Percentiles rank a stretch among this genome's conserved stretches.
Evolutionary conservation across 1,139 yeast species (phyloP).

Genomic region (Lodderomyces elongisporus): DNA sequence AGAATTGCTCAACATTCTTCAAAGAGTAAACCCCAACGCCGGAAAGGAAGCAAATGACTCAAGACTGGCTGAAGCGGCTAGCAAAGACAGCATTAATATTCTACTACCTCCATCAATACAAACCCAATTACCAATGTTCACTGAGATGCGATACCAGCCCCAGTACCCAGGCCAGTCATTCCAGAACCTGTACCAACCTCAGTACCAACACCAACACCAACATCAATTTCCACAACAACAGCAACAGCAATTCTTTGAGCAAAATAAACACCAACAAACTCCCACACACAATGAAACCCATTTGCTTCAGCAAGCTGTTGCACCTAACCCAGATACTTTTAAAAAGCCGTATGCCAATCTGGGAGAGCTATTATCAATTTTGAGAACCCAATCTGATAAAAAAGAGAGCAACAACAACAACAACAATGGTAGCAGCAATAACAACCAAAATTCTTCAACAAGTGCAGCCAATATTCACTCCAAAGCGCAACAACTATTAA

Average conservation of each 20-base stretch:
- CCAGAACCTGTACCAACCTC: not conserved
- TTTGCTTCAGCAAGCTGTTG: slow-evolving; percentile 6
- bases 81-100: not conserved
- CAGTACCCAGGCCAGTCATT: not conserved
- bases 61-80: not conserved
- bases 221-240: slow-evolving; percentile 4
- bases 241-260: slow-evolving; percentile 1
- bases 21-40: slow-evolving; percentile 31
- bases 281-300: slow-evolving; percentile 2
- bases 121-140: not conserved
- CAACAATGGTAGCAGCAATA: too few species aligned
- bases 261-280: not conserved
- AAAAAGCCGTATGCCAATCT: slow-evolving; percentile 44
- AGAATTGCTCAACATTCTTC: slow-evolving; percentile 62
- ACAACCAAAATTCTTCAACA: slow-evolving; percentile 10
- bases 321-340: slow-evolving; percentile 41
- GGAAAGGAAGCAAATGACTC: not conserved
- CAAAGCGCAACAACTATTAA: slow-evolving; percentile 37
- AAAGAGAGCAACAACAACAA: too few species aligned
- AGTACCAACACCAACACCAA: slow-evolving; percentile 3
- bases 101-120: not conserved
- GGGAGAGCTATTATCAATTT: slow-evolving; percentile 48
- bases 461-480: slow-evolving; percentile 27
- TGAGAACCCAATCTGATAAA: slow-evolving; percentile 29
- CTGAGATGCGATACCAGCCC: not conserved